Evolutionary conservation across 441 rosid species (phyloP).

Genomic region (Euphorbia celastroides): DNA sequence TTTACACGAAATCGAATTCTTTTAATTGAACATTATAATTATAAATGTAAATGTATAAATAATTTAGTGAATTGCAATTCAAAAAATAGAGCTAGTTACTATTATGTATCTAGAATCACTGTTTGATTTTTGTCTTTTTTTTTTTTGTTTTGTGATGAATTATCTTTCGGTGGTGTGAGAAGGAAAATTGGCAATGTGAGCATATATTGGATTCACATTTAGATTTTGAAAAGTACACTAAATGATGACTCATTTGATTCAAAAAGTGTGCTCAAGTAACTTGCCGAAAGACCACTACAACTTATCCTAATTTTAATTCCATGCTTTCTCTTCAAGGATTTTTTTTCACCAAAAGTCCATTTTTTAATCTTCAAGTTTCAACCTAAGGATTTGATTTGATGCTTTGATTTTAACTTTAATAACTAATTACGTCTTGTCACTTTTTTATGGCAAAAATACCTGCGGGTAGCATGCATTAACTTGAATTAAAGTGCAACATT

Average conservation of each 20-base stretch:
- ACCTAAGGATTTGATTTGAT: no score
- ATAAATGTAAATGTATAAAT: no score
- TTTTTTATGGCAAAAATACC: not conserved
- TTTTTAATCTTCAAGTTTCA: no score
- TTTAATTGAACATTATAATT: no score
- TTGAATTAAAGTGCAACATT: not conserved
- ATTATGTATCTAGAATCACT: no score
- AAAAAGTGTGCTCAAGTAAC: not conserved
- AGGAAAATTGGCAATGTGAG: not conserved
- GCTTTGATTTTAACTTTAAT: not conserved
- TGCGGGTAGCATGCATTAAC: not conserved
- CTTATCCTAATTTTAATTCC: not conserved
- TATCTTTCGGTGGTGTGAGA: constrained; percentile 21
- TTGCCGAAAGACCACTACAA: constrained; percentile 8
- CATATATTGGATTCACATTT: constrained; percentile 13
- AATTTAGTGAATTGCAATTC: no score
- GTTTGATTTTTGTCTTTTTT: no score
- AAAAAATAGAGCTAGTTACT: no score
- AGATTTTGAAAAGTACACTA: not conserved
- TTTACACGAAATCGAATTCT: no score
- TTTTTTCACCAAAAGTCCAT: not conserved
- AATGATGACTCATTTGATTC: no score
- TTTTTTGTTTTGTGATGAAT: not conserved
- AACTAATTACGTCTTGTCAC: not conserved
- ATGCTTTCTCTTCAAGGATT: not conserved